These are phyloP conservation scores for Aspergillus pseudotamarii DNA, from an alignment of 2,329 filamentous ascomycete species.

Conservation along the genomic window DNA sequence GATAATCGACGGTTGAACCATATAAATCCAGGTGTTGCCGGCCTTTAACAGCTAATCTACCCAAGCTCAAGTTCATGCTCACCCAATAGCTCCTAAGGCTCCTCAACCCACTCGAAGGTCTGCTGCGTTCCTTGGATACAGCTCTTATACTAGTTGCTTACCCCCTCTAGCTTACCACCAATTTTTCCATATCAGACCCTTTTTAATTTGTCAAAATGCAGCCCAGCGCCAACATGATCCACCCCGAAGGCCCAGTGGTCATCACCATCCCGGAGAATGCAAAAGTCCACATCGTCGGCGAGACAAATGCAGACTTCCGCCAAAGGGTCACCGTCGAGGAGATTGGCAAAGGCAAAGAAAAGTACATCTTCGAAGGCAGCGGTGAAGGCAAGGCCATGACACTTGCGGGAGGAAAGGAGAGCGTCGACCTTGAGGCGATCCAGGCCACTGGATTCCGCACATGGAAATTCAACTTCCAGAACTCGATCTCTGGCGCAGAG, in stretches of 20 bases:
- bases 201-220: background rate
- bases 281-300: background rate
- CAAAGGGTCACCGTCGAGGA: conserved; percentile 7
- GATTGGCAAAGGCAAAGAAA: background rate
- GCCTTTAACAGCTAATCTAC: background rate
- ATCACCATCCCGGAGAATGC: background rate
- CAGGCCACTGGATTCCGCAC: background rate
- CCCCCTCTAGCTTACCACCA: background rate
- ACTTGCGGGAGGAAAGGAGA: background rate
- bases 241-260: conserved; percentile 1
- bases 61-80: background rate
- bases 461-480: conserved; percentile 4
- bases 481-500: background rate
- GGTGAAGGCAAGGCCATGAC: background rate
- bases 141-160: background rate
- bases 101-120: background rate
- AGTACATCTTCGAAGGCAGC: conserved; percentile 4
- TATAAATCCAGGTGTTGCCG: background rate
- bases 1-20: background rate
- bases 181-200: too few species aligned
- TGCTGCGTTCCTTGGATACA: background rate
- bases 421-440: background rate
- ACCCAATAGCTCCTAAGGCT: background rate
- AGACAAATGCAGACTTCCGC: conserved; percentile 2
- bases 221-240: background rate